These are phyloP conservation scores for Beauveria varroae DNA, from an alignment of 2,329 filamentous ascomycete genomes.

Conservation along the genomic window DNA sequence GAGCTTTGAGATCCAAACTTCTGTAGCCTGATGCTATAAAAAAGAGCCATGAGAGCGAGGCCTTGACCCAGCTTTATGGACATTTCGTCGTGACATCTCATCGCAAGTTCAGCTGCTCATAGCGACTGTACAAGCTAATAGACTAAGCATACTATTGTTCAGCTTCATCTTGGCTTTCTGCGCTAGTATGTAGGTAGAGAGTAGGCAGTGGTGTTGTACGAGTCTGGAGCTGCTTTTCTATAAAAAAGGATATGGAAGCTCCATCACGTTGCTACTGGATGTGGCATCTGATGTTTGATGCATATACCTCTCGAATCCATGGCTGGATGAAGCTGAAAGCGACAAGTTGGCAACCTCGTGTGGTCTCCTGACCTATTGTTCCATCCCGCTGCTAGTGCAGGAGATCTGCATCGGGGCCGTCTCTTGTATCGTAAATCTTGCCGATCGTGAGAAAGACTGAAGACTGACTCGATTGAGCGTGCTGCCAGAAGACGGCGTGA, in stretches of 20 bases:
- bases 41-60: not conserved
- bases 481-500: not conserved
- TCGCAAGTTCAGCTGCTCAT: not conserved
- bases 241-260: too few species aligned
- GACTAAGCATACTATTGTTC: not conserved
- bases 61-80: not conserved
- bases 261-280: not conserved
- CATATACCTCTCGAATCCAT: too few species aligned
- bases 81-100: not conserved
- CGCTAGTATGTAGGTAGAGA: not conserved
- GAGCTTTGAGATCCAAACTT: not conserved
- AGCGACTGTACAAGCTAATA: not conserved
- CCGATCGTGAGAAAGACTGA: not conserved
- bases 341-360: not conserved
- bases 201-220: not conserved
- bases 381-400: not conserved
- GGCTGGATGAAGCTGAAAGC: not conserved
- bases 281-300: not conserved
- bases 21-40: not conserved
- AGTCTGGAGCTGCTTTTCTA: not conserved
- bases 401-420: not conserved
- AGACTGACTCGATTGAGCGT: not conserved
- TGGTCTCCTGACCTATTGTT: not conserved
- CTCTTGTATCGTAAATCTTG: not conserved
- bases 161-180: conserved; percentile 2